phyloP scores from a whole-genome alignment of 2,329 filamentous ascomycete genomes.

The Scedosporium aurantiacum region DNA sequence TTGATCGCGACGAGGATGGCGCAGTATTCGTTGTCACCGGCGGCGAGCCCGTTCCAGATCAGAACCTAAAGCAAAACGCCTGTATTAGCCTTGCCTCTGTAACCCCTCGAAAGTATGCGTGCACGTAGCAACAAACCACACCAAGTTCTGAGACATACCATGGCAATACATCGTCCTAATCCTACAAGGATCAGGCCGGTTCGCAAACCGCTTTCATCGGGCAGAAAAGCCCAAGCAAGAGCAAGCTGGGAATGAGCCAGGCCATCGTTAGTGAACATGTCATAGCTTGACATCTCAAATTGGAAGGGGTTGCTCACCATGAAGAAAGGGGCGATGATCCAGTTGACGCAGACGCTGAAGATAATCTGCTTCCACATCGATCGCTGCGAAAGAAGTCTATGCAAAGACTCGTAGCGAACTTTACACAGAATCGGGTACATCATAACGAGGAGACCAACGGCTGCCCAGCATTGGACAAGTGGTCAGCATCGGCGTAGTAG shows the following conservation, averaged over 20 bases:
- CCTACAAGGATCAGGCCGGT: conserved; percentile 73
- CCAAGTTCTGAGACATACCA: conserved; percentile 39
- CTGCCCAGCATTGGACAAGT: conserved; percentile 25
- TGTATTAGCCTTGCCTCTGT: too few relatives aligned
- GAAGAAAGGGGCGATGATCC: conserved; percentile 69
- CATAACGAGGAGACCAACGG: conserved; percentile 75
- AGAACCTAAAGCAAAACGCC: conserved; percentile 23
- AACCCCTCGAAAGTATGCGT: too few relatives aligned
- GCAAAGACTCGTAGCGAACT: conserved; percentile 66
- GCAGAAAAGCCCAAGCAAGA: conserved; percentile 58
- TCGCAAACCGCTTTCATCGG: conserved; percentile 44
- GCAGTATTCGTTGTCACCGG: conserved; percentile 72
- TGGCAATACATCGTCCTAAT: conserved; percentile 76
- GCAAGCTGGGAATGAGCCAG: conserved; percentile 34
- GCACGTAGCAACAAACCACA: too few relatives aligned
- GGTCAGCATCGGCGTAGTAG: too few relatives aligned
- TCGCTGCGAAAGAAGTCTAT: conserved; percentile 49
- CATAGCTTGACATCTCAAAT: too few relatives aligned
- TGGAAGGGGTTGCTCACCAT: conserved; percentile 45
- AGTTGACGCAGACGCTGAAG: conserved; percentile 69
- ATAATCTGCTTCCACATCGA: conserved; percentile 68
- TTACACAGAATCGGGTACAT: conserved; percentile 93
- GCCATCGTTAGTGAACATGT: too few relatives aligned
- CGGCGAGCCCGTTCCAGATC: conserved; percentile 62
- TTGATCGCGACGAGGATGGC: conserved; percentile 69